Percentiles rank a stretch among this genome's conserved stretches.
Evolutionary conservation across 768 basidiomycete species (phyloP).

Genomic region (Thelephora ganbajun): DNA sequence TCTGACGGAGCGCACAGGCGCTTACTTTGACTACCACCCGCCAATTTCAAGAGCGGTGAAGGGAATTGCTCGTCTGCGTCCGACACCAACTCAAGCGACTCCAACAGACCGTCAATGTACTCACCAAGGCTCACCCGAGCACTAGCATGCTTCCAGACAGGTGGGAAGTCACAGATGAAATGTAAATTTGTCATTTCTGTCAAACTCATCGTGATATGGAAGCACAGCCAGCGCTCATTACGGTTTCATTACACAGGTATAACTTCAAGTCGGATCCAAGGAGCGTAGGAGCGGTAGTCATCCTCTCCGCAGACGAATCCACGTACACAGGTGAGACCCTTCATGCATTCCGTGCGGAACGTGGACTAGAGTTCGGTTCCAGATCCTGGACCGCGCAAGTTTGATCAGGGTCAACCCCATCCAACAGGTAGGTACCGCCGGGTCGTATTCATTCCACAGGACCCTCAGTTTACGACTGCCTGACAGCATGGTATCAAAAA

Average conservation of each 20-base stretch:
- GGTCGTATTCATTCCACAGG: background rate
- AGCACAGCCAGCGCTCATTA: conserved; percentile 9
- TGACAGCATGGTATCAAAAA: conserved; percentile 73
- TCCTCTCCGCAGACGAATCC: conserved; percentile 31
- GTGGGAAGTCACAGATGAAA: conserved; percentile 23
- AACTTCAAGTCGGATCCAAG: conserved; percentile 35
- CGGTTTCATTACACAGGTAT: conserved; percentile 18
- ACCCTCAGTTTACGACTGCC: background rate
- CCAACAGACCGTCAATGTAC: conserved; percentile 22
- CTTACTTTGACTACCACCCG: conserved; percentile 36
- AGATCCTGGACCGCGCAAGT: conserved; percentile 37
- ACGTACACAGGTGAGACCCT: conserved; percentile 22
- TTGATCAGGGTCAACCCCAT: conserved; percentile 60
- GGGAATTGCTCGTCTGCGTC: background rate
- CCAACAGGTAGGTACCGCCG: conserved; percentile 44
- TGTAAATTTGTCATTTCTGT: conserved; percentile 15
- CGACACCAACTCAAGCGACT: background rate
- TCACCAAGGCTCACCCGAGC: conserved; percentile 29
- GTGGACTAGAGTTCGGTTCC: conserved; percentile 11
- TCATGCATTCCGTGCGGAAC: background rate
- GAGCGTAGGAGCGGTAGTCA: conserved; percentile 26
- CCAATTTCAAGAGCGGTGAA: conserved; percentile 26
- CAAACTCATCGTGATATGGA: conserved; percentile 5
- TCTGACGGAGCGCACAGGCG: conserved; percentile 12
- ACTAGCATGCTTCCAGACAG: conserved; percentile 22